Percentiles rank a stretch among this genome's conserved stretches.
Conservation (phyloP, 2,329 filamentous ascomycete species). For the Aspergillus ibericus region DNA sequence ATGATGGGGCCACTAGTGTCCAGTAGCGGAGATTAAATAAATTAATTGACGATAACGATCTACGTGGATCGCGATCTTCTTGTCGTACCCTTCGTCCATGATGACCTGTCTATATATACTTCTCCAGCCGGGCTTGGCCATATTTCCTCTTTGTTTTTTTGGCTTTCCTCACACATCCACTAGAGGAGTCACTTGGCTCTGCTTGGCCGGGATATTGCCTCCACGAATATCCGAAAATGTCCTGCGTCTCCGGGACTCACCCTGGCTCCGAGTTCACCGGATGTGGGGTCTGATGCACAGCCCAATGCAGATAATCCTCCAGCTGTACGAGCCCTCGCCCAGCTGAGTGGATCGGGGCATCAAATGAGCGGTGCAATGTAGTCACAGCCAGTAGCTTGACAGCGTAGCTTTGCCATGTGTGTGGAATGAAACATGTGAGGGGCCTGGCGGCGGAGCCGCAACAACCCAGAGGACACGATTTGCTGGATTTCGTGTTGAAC, state of each 20-base stretch:
- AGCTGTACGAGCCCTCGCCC: constrained; percentile 1
- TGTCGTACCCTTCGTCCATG: not conserved
- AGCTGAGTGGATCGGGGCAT: not conserved
- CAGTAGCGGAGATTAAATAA: not conserved
- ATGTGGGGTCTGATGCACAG: not conserved
- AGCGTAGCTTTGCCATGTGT: not conserved
- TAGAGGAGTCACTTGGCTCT: not conserved
- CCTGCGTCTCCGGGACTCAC: not conserved
- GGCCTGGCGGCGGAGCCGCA: not conserved
- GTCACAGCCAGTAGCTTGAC: not conserved
- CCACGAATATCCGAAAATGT: not conserved
- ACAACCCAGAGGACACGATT: not conserved
- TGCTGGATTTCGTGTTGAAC: not conserved
- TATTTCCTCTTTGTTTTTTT: not conserved
- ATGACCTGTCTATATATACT: not conserved
- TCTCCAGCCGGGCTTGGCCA: not conserved
- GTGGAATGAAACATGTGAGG: not conserved
- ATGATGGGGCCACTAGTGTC: not conserved
- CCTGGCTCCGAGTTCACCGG: not conserved
- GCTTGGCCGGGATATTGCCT: not conserved
- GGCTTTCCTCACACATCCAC: not conserved
- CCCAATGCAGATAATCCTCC: constrained; percentile 6
- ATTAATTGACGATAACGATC: not conserved
- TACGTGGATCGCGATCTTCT: not conserved
- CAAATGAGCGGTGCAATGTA: not conserved